A percentile compares a stretch with the other conserved stretches of the same genome.
These are phyloP conservation scores for Tolypocladium inflatum DNA, from an alignment of 2,329 filamentous ascomycete genomes.

Conservation along the genomic window DNA sequence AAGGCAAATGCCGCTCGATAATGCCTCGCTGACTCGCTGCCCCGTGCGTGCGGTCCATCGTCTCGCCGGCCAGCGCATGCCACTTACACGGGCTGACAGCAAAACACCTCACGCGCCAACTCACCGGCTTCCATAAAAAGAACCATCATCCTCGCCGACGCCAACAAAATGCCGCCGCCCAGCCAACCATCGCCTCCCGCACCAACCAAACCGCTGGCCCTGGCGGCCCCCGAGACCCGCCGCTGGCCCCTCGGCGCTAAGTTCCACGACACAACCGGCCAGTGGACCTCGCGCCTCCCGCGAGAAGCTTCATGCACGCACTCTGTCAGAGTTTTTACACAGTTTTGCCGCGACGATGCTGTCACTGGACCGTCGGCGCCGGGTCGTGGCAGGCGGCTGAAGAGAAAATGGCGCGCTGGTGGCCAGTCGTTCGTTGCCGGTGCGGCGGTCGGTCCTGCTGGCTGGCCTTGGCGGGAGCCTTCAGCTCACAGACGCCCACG, in stretches of 20 bases:
- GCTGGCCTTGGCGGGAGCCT: not conserved
- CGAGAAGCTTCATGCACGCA: not conserved
- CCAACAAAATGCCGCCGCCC: not conserved
- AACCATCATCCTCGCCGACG: not conserved
- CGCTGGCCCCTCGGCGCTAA: not conserved
- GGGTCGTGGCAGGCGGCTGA: not conserved
- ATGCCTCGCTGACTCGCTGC: not conserved
- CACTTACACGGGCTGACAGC: not conserved
- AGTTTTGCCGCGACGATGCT: not conserved
- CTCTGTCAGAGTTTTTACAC: not conserved
- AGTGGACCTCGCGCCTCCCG: not conserved
- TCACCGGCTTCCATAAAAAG: not conserved
- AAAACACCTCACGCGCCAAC: not conserved
- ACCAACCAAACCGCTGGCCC: not conserved
- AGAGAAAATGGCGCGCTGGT: not conserved
- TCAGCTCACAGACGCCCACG: not conserved
- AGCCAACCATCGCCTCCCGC: not conserved
- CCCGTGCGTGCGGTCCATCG: too few relatives aligned
- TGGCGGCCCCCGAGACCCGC: not conserved
- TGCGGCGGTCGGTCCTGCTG: not conserved
- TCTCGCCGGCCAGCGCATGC: not conserved
- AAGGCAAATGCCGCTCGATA: not conserved
- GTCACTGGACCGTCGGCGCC: not conserved
- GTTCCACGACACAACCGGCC: not conserved
- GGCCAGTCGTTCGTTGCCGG: not conserved